A percentile compares a stretch with the other conserved stretches of the same genome.
These are phyloP conservation scores for Tolypocladium paradoxum DNA, from an alignment of 2,329 filamentous ascomycete species.

Conservation along the genomic window DNA sequence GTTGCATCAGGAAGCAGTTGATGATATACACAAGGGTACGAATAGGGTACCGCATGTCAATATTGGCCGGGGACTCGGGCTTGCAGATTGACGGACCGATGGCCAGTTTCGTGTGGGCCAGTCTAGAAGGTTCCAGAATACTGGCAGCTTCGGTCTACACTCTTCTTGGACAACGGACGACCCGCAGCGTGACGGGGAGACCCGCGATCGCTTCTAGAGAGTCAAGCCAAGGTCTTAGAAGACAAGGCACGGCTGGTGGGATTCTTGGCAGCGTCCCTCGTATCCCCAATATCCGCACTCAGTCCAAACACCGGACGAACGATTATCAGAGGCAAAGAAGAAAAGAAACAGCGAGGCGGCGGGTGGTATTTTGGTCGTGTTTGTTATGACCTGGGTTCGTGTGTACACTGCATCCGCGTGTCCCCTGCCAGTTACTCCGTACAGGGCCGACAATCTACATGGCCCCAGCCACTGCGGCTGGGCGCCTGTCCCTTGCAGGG, in stretches of 20 bases:
- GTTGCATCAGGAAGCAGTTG: neutral
- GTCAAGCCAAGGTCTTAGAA: too few relatives aligned
- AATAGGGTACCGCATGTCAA: too few relatives aligned
- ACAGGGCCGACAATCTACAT: neutral
- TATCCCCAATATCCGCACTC: neutral
- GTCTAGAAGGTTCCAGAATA: neutral
- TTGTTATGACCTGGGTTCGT: too few relatives aligned
- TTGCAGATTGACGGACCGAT: constrained; percentile 1
- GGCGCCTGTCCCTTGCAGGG: neutral
- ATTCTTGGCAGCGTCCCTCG: neutral
- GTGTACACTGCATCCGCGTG: too few relatives aligned
- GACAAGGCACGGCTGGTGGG: neutral
- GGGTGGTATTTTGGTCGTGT: neutral
- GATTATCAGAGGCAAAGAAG: neutral
- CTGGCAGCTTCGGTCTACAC: neutral
- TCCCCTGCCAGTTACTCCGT: too few relatives aligned
- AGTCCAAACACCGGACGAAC: neutral
- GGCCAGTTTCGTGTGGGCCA: neutral
- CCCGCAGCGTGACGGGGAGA: neutral
- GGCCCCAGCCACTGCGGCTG: neutral
- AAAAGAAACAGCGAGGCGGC: neutral
- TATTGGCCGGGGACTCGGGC: neutral
- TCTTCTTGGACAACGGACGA: neutral
- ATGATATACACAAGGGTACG: neutral
- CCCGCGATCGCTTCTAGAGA: neutral